phyloP scores from a whole-genome alignment of 2,329 filamentous ascomycete species.

The Cordyceps cateniannulata region DNA sequence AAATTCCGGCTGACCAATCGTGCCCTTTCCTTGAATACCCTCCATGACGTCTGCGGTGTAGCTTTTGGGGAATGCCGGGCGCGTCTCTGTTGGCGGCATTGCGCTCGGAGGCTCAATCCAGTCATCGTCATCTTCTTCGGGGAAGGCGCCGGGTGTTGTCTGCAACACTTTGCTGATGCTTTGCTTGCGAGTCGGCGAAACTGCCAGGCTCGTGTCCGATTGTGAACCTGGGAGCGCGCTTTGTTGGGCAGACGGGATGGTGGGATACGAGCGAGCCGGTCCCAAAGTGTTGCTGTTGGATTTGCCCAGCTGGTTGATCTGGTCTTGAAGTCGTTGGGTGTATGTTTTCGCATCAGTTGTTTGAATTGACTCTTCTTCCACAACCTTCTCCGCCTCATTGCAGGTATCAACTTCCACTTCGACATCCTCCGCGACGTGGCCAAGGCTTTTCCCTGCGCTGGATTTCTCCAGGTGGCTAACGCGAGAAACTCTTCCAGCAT shows the following conservation, averaged over 20 bases:
- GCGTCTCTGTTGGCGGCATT: conserved; percentile 26
- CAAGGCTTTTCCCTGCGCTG: conserved; percentile 67
- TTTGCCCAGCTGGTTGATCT: conserved; percentile 70
- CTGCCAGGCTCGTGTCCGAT: conserved; percentile 22
- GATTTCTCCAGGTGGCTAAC: conserved; percentile 74
- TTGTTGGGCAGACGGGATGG: conserved; percentile 28
- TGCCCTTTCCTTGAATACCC: conserved; percentile 42
- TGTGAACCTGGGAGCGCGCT: conserved; percentile 22
- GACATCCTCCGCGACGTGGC: conserved; percentile 40
- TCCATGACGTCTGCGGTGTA: conserved; percentile 58
- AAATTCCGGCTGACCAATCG: conserved; percentile 38
- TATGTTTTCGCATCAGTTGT: conserved; percentile 72
- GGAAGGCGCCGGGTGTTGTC: conserved; percentile 54
- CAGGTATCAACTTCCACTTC: conserved; percentile 38
- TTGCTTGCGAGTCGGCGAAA: conserved; percentile 22
- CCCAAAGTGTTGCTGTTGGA: conserved; percentile 43
- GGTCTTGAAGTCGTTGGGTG: conserved; percentile 88
- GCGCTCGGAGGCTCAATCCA: conserved; percentile 52
- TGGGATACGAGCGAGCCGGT: conserved; percentile 42
- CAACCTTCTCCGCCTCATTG: conserved; percentile 49
- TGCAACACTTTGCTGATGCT: conserved; percentile 22
- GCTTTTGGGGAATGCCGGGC: conserved; percentile 52
- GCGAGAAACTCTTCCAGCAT: conserved; percentile 67
- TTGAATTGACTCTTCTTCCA: conserved; percentile 34
- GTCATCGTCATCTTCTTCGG: conserved; percentile 53